Evolutionary conservation across 495 filamentous ascomycete species (phyloP).

Genomic region (Recurvomyces mirabilis): DNA sequence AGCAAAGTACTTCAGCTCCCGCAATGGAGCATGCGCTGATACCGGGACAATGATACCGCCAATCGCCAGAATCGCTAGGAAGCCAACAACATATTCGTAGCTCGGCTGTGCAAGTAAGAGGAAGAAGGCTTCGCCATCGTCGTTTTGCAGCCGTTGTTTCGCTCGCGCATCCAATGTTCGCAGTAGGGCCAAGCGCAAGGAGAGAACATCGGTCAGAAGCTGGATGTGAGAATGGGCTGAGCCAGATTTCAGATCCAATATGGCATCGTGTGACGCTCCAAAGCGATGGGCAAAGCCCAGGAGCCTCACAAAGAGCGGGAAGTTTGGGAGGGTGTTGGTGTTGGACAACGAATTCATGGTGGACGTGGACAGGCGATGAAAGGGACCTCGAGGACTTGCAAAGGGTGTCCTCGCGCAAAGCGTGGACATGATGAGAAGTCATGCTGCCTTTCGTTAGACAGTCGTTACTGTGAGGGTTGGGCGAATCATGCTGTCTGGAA

Average conservation of each 20-base stretch:
- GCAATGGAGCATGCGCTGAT: conserved; percentile 24
- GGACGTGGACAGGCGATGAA: no score
- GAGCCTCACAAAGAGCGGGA: conserved; percentile 9
- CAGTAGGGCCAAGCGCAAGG: conserved; percentile 20
- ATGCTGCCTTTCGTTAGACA: no score
- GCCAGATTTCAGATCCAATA: conserved; percentile 18
- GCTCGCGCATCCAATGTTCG: conserved; percentile 9
- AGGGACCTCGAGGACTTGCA: no score
- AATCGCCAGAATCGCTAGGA: conserved; percentile 34
- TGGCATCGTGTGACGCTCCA: conserved; percentile 14
- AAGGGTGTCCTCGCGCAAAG: no score
- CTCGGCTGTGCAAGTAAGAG: conserved; percentile 35
- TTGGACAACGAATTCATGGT: no score
- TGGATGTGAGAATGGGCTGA: conserved; percentile 20
- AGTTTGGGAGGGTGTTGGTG: conserved; percentile 12
- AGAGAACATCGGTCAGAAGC: conserved; percentile 26
- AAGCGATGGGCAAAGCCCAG: conserved; percentile 6
- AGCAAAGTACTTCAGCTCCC: conserved; percentile 36
- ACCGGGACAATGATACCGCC: conserved; percentile 32
- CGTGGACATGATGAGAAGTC: no score
- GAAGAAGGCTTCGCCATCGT: conserved; percentile 36
- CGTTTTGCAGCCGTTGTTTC: conserved; percentile 19
- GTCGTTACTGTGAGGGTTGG: no score
- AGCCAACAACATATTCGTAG: conserved; percentile 37
- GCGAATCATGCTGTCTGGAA: no score